phyloP scores from a whole-genome alignment of 768 basidiomycete species.

The Suillus occidentalis region DNA sequence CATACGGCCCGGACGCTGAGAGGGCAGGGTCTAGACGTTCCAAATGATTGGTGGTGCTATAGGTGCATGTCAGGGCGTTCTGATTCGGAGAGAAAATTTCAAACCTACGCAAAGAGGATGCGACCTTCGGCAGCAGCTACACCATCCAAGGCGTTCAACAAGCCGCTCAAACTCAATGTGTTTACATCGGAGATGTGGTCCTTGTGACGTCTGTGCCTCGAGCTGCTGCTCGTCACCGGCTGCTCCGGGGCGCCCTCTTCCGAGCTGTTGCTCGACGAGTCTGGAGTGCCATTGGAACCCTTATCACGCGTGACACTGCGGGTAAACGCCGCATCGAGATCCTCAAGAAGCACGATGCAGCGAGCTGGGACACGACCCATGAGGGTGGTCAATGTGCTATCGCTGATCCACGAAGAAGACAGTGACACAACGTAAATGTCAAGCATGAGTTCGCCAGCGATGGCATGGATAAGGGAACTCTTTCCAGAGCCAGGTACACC shows the following conservation, averaged over 20 bases:
- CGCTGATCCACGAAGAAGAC: conserved; percentile 85
- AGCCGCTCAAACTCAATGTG: conserved; percentile 76
- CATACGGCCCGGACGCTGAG: conserved; percentile 88
- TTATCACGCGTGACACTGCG: conserved; percentile 70
- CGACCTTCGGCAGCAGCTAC: conserved; percentile 87
- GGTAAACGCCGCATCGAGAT: conserved; percentile 87
- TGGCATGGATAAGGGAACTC: conserved; percentile 81
- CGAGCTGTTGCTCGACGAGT: conserved; percentile 33
- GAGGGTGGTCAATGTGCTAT: conserved; percentile 79
- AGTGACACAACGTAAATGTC: conserved; percentile 92
- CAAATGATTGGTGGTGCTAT: conserved; percentile 87
- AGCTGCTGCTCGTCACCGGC: conserved; percentile 36
- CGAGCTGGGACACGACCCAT: conserved; percentile 86
- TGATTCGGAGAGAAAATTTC: background rate
- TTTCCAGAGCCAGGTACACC: conserved; percentile 88
- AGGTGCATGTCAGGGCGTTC: conserved; percentile 2
- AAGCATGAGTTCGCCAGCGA: conserved; percentile 85
- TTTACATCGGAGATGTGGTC: conserved; percentile 75
- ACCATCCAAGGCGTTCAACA: conserved; percentile 84
- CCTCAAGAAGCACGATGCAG: conserved; percentile 86
- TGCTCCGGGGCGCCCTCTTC: conserved; percentile 34
- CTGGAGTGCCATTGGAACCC: conserved; percentile 45
- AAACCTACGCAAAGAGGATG: conserved; percentile 81
- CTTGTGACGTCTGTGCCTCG: conserved; percentile 46
- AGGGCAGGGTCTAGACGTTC: conserved; percentile 88